Base-by-base conservation (phyloP, 1,284 basidiomycete genomes). In the Mycena sp. region DNA sequence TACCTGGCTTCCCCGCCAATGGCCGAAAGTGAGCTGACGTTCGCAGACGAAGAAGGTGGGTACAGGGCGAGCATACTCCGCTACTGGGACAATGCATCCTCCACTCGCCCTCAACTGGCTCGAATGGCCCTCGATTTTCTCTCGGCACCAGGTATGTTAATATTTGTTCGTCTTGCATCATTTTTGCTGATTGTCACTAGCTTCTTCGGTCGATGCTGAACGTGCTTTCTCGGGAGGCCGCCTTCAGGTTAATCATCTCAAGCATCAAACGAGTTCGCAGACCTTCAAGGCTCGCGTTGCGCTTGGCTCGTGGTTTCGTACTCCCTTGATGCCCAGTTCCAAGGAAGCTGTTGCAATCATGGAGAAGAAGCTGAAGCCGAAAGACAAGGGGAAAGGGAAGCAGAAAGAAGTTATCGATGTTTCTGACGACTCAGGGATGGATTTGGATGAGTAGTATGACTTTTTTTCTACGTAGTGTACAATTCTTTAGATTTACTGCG, bases 251-350 rank as follows among this genome's bases (percentile, higher is more conserved):
- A n/a, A n/a, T n/a, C 7, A 69, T 49, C 61, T 75, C 67, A 75
- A 77, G 61, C 73, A 75, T 48, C 68, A 71, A 48, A 77, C 72
- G 69, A 61, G 37, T 17, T 74, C 74, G 14, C 69, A 75, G 40
- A 72, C 75, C 7, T 77, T 76, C 70, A 70, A 71, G 52, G 70
- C 73, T 21, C 59, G 69, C 40, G 71, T 77, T 65, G 69, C 72
- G 32, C 41, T 76, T 19, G 72, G 71, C 5, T 73, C 72, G 11
- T 77, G 73, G 74, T 37, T 37, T 37, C 32, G n/a, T n/a, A n/a
- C n/a, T n/a, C n/a, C n/a, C n/a, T n/a, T n/a, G n/a, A n/a, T n/a
- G n/a, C n/a, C n/a, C n/a, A n/a, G n/a, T n/a, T n/a, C n/a, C n/a
- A n/a, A n/a, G n/a, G n/a, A n/a, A n/a, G n/a, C n/a, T n/a, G n/a